These are phyloP conservation scores for Fusarium aywerte DNA, from an alignment of 2,329 filamentous ascomycete species.

Conservation along the genomic window DNA sequence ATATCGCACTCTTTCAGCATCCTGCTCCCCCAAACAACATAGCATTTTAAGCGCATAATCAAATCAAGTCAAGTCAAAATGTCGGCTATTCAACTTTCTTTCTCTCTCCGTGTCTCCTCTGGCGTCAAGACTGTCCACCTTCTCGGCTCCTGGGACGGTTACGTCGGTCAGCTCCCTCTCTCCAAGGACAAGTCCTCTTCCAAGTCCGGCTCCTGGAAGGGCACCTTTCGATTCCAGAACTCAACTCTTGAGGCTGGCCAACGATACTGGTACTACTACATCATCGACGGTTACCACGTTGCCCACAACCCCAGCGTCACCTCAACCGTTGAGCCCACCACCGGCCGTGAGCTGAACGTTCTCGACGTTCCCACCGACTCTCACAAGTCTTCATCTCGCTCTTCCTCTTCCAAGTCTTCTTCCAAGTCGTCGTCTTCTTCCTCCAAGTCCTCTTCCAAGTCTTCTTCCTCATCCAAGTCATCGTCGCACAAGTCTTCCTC, in stretches of 20 bases:
- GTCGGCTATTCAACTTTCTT: slow-evolving; percentile 93
- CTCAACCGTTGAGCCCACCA: slow-evolving; percentile 94
- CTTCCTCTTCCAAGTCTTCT: slow-evolving; percentile 57
- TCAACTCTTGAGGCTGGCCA: slow-evolving; percentile 85
- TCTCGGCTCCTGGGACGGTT: slow-evolving; percentile 98
- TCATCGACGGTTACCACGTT: slow-evolving; percentile 98
- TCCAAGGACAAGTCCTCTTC: slow-evolving; percentile 85
- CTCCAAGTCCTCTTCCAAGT: slow-evolving; percentile 57
- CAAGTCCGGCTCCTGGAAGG: slow-evolving; percentile 93
- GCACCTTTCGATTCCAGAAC: slow-evolving; percentile 95
- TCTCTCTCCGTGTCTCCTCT: slow-evolving; percentile 93
- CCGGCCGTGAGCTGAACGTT: slow-evolving; percentile 95
- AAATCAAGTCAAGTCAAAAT: slow-evolving; percentile 70
- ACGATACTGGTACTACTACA: slow-evolving; percentile 99
- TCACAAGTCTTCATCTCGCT: slow-evolving; percentile 53
- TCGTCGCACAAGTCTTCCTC: slow-evolving; percentile 51
- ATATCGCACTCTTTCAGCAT: slow-evolving; percentile 30
- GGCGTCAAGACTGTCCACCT: slow-evolving; percentile 98
- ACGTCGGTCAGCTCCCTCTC: slow-evolving; percentile 91
- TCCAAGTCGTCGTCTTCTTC: slow-evolving; percentile 50
- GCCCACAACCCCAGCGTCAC: slow-evolving; percentile 93
- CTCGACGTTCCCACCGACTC: slow-evolving; percentile 81
- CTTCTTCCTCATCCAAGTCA: slow-evolving; percentile 51
- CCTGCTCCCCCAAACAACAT: slow-evolving; percentile 49
- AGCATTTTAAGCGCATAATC: slow-evolving; percentile 36